Evolutionary conservation across 371 early-diverging fungal genomes (phyloP).

Genomic region (Mucor mucedo): DNA sequence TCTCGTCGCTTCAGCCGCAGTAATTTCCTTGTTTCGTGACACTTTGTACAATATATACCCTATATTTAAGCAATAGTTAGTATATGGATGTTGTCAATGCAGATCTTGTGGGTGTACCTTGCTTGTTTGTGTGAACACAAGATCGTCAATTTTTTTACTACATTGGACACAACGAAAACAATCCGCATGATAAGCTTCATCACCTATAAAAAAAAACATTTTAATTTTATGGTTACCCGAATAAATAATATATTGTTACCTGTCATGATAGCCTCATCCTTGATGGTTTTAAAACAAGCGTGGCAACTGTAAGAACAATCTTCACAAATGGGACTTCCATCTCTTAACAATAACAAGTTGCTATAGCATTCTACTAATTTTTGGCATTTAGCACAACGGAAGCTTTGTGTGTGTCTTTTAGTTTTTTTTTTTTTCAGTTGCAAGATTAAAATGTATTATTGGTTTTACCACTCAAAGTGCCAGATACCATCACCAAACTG

Average conservation of each 20-base stretch:
- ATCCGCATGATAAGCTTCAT: constrained; percentile 85
- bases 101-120: constrained; percentile 45
- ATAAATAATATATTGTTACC: constrained; percentile 37
- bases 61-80: constrained; percentile 4
- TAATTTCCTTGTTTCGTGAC: constrained; percentile 50
- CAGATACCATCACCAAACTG: constrained; percentile 85
- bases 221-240: not conserved
- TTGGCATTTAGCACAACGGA: constrained; percentile 80
- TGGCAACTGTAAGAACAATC: constrained; percentile 88
- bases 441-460: not conserved
- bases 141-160: constrained; percentile 72
- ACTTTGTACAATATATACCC: constrained; percentile 59
- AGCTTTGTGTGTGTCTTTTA: constrained; percentile 45
- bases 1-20: constrained; percentile 44
- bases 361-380: constrained; percentile 80
- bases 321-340: constrained; percentile 85
- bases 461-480: constrained; percentile 55
- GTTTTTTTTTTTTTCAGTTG: no score
- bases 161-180: constrained; percentile 85
- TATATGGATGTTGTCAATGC: not conserved
- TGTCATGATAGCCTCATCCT: constrained; percentile 90
- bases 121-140: constrained; percentile 82
- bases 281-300: constrained; percentile 79
- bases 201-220: constrained; percentile 47
- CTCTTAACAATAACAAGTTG: constrained; percentile 78